A percentile compares a stretch with the other conserved stretches of the same genome.
phyloP scores from a whole-genome alignment of 441 rosid genomes.

The Jatropha multifida region DNA sequence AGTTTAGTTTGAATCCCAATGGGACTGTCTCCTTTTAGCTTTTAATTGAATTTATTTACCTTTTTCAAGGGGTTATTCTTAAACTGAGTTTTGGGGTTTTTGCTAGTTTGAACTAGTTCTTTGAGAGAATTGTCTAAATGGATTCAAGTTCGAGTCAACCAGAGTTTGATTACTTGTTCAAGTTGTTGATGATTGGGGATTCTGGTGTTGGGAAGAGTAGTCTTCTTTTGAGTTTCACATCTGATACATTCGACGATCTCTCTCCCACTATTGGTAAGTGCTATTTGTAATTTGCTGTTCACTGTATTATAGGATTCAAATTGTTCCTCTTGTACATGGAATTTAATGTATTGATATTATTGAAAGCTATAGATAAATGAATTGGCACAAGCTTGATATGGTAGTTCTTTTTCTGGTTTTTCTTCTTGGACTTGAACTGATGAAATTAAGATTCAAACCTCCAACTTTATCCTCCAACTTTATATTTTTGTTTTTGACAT shows the following conservation, averaged over 20 bases:
- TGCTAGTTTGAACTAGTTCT: neutral
- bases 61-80: neutral
- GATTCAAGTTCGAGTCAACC: slow-evolving; percentile 58
- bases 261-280: slow-evolving; percentile 58
- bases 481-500: no score
- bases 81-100: neutral
- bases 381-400: no score
- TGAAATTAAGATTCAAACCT: no score
- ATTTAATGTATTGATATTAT: no score
- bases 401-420: no score
- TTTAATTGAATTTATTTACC: neutral
- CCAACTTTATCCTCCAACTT: no score
- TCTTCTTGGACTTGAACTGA: no score
- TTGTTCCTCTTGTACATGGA: no score
- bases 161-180: slow-evolving; percentile 73
- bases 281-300: neutral
- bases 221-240: slow-evolving; percentile 58
- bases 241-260: slow-evolving; percentile 38
- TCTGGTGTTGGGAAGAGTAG: slow-evolving; percentile 66
- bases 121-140: slow-evolving; percentile 25
- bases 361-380: no score
- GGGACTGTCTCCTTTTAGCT: neutral
- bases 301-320: neutral
- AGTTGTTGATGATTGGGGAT: slow-evolving; percentile 65
- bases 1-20: neutral